phyloP scores from a whole-genome alignment of 1,284 basidiomycete genomes.

The Ganoderma lingzhi region DNA sequence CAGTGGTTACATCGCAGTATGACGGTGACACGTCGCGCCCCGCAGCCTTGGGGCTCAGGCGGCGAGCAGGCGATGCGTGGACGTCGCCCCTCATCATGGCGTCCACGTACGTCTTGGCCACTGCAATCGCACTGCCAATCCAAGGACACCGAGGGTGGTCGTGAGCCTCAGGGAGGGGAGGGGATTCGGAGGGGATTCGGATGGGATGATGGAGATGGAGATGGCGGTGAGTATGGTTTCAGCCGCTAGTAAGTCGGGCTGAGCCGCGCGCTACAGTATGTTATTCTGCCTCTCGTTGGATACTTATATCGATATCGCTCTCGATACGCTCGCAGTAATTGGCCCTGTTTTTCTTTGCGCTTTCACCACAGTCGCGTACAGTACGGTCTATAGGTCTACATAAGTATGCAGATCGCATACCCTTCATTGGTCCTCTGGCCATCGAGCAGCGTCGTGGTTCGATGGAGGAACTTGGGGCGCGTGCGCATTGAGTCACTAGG shows the following conservation, averaged over 20 bases:
- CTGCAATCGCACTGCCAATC: background rate
- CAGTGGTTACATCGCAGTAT: slow-evolving; percentile 81
- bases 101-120: background rate
- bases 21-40: slow-evolving; percentile 35
- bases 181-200: background rate
- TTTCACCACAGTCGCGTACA: slow-evolving; percentile 1
- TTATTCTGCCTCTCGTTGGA: slow-evolving; percentile 19
- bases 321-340: slow-evolving; percentile 23
- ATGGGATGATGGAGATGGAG: background rate
- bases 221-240: slow-evolving; percentile 2
- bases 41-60: background rate
- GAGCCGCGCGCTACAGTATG: slow-evolving; percentile 4
- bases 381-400: background rate
- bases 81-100: background rate
- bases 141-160: too few relatives aligned
- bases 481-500: background rate
- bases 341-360: slow-evolving; percentile 12
- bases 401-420: background rate
- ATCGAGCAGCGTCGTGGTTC: background rate
- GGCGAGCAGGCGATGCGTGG: background rate
- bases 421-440: background rate
- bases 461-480: background rate
- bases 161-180: background rate
- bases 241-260: background rate
- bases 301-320: slow-evolving; percentile 11